A percentile compares a stretch with the other conserved stretches of the same genome.
Evolutionary conservation across 2,329 filamentous ascomycete species (phyloP).

Genomic region (Hypomyces perniciosus): DNA sequence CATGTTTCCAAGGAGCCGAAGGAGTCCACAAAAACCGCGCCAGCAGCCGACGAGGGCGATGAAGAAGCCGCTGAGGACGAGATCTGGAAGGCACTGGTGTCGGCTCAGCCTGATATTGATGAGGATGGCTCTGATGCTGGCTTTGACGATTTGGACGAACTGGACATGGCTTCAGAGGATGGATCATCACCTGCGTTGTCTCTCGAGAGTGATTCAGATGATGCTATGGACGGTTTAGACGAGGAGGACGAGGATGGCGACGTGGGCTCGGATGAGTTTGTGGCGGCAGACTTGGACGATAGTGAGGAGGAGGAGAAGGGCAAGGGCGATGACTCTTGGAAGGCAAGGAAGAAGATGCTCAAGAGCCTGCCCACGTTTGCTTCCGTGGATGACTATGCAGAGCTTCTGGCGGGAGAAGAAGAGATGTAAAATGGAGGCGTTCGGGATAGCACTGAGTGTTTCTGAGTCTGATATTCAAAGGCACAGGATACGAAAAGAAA

Average conservation of each 20-base stretch:
- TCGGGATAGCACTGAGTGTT: background rate
- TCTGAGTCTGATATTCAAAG: too few species aligned
- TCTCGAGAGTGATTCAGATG: slow-evolving; percentile 41
- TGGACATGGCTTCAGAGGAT: slow-evolving; percentile 44
- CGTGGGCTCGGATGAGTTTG: slow-evolving; percentile 33
- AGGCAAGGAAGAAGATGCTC: slow-evolving; percentile 70
- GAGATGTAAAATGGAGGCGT: slow-evolving; percentile 23
- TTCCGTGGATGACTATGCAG: slow-evolving; percentile 87
- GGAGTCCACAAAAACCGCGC: slow-evolving; percentile 41
- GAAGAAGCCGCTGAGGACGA: slow-evolving; percentile 62
- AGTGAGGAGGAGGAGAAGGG: slow-evolving; percentile 56
- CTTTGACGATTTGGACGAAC: slow-evolving; percentile 44
- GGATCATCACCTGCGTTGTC: slow-evolving; percentile 32
- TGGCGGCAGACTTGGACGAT: slow-evolving; percentile 30
- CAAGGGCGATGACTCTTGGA: slow-evolving; percentile 28
- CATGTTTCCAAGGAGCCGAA: slow-evolving; percentile 59
- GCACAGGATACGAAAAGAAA: too few species aligned
- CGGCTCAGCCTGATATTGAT: slow-evolving; percentile 63
- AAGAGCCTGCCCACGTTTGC: slow-evolving; percentile 90
- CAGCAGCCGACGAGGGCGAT: slow-evolving; percentile 45
- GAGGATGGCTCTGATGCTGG: slow-evolving; percentile 47
- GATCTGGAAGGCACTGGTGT: slow-evolving; percentile 86
- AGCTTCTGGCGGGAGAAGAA: slow-evolving; percentile 68
- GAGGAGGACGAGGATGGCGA: slow-evolving; percentile 8
- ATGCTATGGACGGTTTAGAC: slow-evolving; percentile 33